These are phyloP conservation scores for Fallopia convolvulus DNA, from an alignment of 148 eudicot species.

Conservation along the genomic window DNA sequence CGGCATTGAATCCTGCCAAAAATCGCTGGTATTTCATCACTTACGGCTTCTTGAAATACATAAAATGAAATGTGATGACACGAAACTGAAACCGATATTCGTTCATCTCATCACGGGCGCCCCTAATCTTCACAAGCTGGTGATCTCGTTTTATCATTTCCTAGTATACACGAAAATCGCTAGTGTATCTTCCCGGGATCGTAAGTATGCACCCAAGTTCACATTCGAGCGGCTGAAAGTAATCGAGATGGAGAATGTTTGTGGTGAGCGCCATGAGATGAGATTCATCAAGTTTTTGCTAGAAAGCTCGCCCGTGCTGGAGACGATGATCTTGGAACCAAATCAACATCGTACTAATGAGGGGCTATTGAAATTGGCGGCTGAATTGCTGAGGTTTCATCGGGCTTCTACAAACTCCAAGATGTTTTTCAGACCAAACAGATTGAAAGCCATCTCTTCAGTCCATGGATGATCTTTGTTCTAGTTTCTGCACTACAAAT, in stretches of 20 bases:
- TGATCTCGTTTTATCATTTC: slow-evolving; percentile 56
- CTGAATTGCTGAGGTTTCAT: not conserved
- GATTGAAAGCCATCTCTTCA: too few species aligned
- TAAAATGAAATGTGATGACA: slow-evolving; percentile 79
- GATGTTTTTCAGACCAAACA: not conserved
- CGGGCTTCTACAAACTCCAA: not conserved
- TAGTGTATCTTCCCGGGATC: not conserved
- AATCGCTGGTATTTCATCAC: slow-evolving; percentile 28
- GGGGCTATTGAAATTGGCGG: not conserved
- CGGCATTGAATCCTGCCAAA: slow-evolving; percentile 48
- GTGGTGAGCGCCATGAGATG: slow-evolving; percentile 73
- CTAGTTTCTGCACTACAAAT: too few species aligned
- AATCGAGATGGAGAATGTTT: slow-evolving; percentile 62
- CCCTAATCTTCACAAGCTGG: slow-evolving; percentile 68
- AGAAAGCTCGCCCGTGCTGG: slow-evolving; percentile 37
- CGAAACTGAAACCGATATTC: slow-evolving; percentile 65
- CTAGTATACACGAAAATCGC: not conserved
- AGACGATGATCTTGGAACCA: slow-evolving; percentile 23
- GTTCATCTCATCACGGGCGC: slow-evolving; percentile 19
- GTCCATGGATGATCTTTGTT: too few species aligned
- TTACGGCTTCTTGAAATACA: slow-evolving; percentile 54
- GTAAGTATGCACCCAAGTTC: not conserved
- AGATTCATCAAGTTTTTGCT: slow-evolving; percentile 33
- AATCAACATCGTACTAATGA: not conserved
- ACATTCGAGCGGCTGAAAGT: slow-evolving; percentile 26